Evolutionary conservation across 2,329 filamentous ascomycete species (phyloP), one percentile per base, ranked within the genome.

Genomic region (Penicillium sp.): DNA sequence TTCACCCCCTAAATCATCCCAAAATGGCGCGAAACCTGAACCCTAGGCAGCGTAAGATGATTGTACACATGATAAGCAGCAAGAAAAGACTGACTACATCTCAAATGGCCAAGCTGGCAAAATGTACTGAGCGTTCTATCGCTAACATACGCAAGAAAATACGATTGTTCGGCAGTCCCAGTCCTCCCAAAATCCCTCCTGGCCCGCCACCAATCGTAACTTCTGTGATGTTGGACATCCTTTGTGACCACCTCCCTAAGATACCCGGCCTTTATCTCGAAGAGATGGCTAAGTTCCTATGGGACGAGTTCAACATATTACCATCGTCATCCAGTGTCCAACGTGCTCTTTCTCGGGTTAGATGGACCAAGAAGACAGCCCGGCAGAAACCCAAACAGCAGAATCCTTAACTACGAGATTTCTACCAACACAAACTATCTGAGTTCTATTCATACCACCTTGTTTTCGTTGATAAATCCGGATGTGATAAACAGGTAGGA

Each of bases 281-380:
- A 39, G 62, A 64, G 50, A 62, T 66, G 54, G 57, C 49, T 36
- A 47, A 58, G 43, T 62, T 63, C 44, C 46, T 66, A 42, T 56
- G 46, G 51, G 50, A 60, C 31, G 48, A 51, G 30, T 53, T 53
- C 41, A 44, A 49, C 22, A 44, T 36, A 28, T 43, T 38, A 44
- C 30, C 38, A 25, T 47, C 45, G 18, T 46, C 30, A n/a, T 33
- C 35, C 5, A 16, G 25, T 5, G 7, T 27, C 25, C 25, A 27
- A 9, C 25, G 25, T 27, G 25, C 25, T 27, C 25, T 22, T 22
- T 22, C 20, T 22, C 20, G 20, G 20, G 20, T 22, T 22, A 4
- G 20, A 22, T 22, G 4, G 20, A 22, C 20, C 4, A 22, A 22
- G 20, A 22, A 22, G 20, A 22, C 20, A 22, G 20, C 20, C 20